A percentile compares a stretch with the other conserved stretches of the same genome.
These are phyloP conservation scores for Myxozyma neotropica DNA, from an alignment of 805 yeast genomes.

Conservation along the genomic window DNA sequence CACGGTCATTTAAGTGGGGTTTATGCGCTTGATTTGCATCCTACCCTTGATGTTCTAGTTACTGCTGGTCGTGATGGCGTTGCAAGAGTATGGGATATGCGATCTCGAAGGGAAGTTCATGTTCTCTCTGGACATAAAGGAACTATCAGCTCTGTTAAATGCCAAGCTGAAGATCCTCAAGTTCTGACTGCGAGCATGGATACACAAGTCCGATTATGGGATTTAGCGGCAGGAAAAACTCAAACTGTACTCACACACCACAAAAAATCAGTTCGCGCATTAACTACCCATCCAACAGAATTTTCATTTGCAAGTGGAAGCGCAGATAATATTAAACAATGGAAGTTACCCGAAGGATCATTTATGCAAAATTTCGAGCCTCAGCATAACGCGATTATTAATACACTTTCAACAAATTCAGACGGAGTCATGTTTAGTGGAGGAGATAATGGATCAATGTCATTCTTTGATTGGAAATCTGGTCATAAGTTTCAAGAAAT, in stretches of 20 bases:
- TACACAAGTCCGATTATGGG: conserved; percentile 87
- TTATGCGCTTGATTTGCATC: conserved; percentile 81
- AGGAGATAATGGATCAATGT: conserved; percentile 77
- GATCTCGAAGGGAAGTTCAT: conserved; percentile 74
- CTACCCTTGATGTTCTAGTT: conserved; percentile 77
- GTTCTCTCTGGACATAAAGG: conserved; percentile 79
- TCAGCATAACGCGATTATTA: conserved; percentile 56
- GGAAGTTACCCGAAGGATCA: conserved; percentile 78
- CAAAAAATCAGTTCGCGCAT: conserved; percentile 73
- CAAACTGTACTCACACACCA: conserved; percentile 80
- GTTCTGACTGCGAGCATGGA: conserved; percentile 82
- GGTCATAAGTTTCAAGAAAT: conserved; percentile 65
- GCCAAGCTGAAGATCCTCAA: conserved; percentile 81
- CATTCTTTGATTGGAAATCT: conserved; percentile 73
- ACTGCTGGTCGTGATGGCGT: conserved; percentile 90
- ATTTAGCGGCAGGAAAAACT: conserved; percentile 75
- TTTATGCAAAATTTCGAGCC: conserved; percentile 61
- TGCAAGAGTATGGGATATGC: conserved; percentile 89
- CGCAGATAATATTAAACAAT: conserved; percentile 77
- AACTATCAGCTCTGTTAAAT: conserved; percentile 68
- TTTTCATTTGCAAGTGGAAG: conserved; percentile 79
- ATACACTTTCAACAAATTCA: conserved; percentile 66
- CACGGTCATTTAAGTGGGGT: conserved; percentile 95
- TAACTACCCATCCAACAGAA: conserved; percentile 68
- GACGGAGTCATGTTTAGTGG: conserved; percentile 76